Evolutionary conservation across 1,284 basidiomycete genomes (phyloP), one percentile per base, ranked within the genome.

Genomic region (Coniophora puteana): DNA sequence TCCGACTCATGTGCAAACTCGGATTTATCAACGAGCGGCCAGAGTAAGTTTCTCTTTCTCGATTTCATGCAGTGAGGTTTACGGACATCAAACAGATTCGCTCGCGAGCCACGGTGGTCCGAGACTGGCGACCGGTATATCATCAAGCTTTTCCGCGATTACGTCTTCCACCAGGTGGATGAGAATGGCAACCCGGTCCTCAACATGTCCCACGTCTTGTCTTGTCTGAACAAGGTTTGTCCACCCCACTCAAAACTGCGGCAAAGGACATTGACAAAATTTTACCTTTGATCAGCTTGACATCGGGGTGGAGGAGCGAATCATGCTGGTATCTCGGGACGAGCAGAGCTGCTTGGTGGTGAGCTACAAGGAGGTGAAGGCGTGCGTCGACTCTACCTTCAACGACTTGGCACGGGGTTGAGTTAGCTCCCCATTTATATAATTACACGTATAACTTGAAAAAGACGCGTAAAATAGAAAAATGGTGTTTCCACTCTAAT

Each of bases 11-110:
- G 48, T 86, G 84, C 67, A 99, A 99, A 67, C 87, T 99, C 54
- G 91, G 92, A 1, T 98, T 98, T 64, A 97, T 99, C 69, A 97
- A 98, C 63, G 96, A 99, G 61, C 78, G 96, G 13, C 95, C 95
- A 8, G 95, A 98, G 89, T 95, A 55, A 48, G 87, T 74, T 8
- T 38, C 33, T 40, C 40, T 34, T 16, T 17, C 27, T 8, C 29
- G 1, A 10, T 30, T 21, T 28, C 29, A 10, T 10, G 18, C 35
- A 25, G 8, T 20, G 14, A 43, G 31, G 36, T 44, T 50, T 34
- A 43, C 10, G 8, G 31, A 38, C 30, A n/a, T 22, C 24, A 42
- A 5, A 25, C 51, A 93, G 93, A 56, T 98, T 98, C 56, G 91
- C 95, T 38, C 84, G 90, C 40, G 95, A 98, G 58, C 81, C 91